A percentile compares a stretch with the other conserved stretches of the same genome.
Conservation (phyloP, 805 yeast species). For the Wickerhamiella vanderwaltii region DNA sequence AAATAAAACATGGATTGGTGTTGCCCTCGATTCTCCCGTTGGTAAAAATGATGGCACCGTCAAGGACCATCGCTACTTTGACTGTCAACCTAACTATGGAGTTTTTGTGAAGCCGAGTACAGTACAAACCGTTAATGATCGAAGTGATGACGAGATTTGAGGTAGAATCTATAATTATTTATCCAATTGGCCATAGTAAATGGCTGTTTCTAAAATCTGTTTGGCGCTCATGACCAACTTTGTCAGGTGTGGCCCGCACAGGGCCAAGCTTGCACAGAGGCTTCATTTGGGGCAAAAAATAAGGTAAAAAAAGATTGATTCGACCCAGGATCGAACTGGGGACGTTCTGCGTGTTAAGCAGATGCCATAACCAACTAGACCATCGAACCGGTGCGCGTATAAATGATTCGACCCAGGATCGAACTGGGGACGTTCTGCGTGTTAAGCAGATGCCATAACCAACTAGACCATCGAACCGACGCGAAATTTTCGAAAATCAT, state of each 20-base stretch:
- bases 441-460: slow-evolving; percentile 99
- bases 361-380: slow-evolving; percentile 99
- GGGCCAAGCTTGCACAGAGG: no score
- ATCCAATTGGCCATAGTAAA: no score
- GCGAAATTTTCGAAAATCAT: no score
- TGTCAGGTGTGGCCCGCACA: no score
- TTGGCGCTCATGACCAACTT: no score
- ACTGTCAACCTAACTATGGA: slow-evolving; percentile 49
- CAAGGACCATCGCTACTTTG: slow-evolving; percentile 48
- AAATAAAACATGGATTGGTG: slow-evolving; percentile 56
- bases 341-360: slow-evolving; percentile 99
- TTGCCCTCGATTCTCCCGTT: slow-evolving; percentile 71
- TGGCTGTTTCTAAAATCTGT: no score
- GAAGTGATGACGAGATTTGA: slow-evolving; percentile 32
- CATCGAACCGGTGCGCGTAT: slow-evolving; percentile 40
- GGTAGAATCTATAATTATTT: no score
- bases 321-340: slow-evolving; percentile 99
- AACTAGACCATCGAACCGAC: slow-evolving; percentile 71
- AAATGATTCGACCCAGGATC: slow-evolving; percentile 98
- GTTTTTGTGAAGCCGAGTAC: slow-evolving; percentile 57
- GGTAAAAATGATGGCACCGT: slow-evolving; percentile 80
- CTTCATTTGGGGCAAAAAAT: no score
- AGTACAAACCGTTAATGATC: slow-evolving; percentile 56
- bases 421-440: slow-evolving; percentile 99
- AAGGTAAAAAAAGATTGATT: slow-evolving; percentile 45